Evolutionary conservation across 192 early-diverging fungal genomes (phyloP).

Genomic region (Coemansia sp.): DNA sequence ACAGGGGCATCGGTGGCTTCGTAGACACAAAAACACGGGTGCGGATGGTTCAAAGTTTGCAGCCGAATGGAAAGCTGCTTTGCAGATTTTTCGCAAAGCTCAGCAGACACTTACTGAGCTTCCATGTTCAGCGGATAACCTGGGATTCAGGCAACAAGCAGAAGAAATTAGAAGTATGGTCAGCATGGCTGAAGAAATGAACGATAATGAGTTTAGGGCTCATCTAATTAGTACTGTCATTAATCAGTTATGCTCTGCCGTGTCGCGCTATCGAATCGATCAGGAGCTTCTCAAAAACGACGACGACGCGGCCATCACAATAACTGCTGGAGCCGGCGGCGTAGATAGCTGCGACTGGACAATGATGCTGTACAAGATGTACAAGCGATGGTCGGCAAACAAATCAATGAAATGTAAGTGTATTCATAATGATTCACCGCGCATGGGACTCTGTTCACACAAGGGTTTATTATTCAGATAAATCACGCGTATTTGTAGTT

Average conservation of each 20-base stretch:
- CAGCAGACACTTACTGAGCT: too few relatives aligned
- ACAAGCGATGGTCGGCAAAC: constrained; percentile 56
- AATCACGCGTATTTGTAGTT: constrained; percentile 56
- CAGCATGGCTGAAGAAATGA: constrained; percentile 1
- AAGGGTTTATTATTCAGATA: too few relatives aligned
- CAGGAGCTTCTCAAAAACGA: constrained; percentile 26
- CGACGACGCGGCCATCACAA: constrained; percentile 54
- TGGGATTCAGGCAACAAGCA: background rate
- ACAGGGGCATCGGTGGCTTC: too few relatives aligned
- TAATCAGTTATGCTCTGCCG: constrained; percentile 17
- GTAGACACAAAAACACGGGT: too few relatives aligned
- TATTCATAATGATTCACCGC: too few relatives aligned
- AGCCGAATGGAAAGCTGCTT: constrained; percentile 5
- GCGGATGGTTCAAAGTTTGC: too few relatives aligned
- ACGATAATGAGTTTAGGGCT: constrained; percentile 41
- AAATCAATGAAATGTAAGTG: constrained; percentile 56
- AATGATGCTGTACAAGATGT: constrained; percentile 66
- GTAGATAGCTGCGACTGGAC: constrained; percentile 63
- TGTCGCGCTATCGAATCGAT: constrained; percentile 40
- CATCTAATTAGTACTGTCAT: constrained; percentile 58
- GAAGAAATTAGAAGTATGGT: constrained; percentile 4
- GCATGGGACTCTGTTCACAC: too few relatives aligned
- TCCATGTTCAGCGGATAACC: too few relatives aligned
- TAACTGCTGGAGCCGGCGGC: constrained; percentile 55
- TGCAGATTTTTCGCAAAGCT: background rate